Percentiles rank a stretch among this genome's conserved stretches.
These are phyloP conservation scores for Sporothrix variecibatus DNA, from an alignment of 2,329 filamentous ascomycete genomes.

Conservation along the genomic window DNA sequence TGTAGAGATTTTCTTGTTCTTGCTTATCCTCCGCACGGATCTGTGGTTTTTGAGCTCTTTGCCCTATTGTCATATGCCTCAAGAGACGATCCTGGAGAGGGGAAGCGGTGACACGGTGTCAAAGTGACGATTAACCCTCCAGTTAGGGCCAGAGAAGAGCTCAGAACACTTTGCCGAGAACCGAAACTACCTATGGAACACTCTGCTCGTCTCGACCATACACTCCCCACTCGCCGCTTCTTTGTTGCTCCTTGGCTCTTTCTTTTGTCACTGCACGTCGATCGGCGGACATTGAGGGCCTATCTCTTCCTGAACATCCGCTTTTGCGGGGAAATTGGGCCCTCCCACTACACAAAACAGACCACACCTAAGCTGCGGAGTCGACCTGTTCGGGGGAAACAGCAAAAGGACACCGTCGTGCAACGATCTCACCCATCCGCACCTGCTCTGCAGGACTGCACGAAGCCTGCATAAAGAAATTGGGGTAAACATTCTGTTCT, in stretches of 20 bases:
- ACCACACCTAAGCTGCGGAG: not conserved
- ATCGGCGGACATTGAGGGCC: not conserved
- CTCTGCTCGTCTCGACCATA: not conserved
- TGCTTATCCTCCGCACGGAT: not conserved
- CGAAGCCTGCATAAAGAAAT: not conserved
- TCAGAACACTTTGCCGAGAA: not conserved
- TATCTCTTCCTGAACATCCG: not conserved
- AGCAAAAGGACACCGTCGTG: not conserved
- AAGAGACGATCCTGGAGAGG: not conserved
- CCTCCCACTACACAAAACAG: not conserved
- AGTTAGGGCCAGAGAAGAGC: not conserved
- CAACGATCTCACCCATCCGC: not conserved
- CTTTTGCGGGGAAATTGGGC: not conserved
- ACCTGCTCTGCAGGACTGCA: not conserved
- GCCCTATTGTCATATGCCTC: not conserved
- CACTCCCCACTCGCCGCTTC: not conserved
- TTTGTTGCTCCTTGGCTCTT: not conserved
- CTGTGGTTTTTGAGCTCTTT: not conserved
- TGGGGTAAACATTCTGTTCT: not conserved
- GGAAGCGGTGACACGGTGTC: not conserved
- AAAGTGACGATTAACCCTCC: too few relatives aligned
- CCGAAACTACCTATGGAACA: not conserved
- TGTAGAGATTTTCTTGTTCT: not conserved
- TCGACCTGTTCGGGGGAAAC: not conserved
- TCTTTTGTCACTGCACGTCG: not conserved